Evolutionary conservation across 805 yeast species (phyloP).

Genomic region (Metschnikowia continentalis): DNA sequence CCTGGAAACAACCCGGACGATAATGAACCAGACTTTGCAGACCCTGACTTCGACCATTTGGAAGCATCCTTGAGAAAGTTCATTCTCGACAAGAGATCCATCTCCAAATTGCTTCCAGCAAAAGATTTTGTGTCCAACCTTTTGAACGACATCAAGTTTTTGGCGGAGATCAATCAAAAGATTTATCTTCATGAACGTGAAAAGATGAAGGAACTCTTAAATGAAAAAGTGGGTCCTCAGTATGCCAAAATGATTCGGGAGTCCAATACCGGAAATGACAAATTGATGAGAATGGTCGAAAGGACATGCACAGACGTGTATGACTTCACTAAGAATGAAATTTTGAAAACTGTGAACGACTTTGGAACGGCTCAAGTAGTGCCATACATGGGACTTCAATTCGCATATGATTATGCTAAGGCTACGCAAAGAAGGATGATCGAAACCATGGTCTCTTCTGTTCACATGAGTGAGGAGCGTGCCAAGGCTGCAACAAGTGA

Average conservation of each 20-base stretch:
- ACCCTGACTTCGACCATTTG: slow-evolving; percentile 74
- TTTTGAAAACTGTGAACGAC: slow-evolving; percentile 48
- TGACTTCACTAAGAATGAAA: slow-evolving; percentile 51
- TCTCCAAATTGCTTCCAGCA: slow-evolving; percentile 89
- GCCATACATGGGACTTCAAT: slow-evolving; percentile 58
- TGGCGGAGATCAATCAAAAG: slow-evolving; percentile 62
- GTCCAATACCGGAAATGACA: slow-evolving; percentile 53
- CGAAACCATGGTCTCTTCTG: slow-evolving; percentile 59
- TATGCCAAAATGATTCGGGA: slow-evolving; percentile 51
- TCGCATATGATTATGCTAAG: slow-evolving; percentile 63
- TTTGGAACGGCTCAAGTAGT: slow-evolving; percentile 52
- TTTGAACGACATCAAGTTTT: slow-evolving; percentile 55
- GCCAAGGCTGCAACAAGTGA: slow-evolving; percentile 60
- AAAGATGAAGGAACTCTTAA: slow-evolving; percentile 45
- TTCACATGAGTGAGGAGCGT: slow-evolving; percentile 58
- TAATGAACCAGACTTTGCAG: slow-evolving; percentile 26
- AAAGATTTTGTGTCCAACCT: slow-evolving; percentile 77
- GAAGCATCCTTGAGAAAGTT: slow-evolving; percentile 84
- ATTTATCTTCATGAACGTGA: slow-evolving; percentile 48
- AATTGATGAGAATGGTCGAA: slow-evolving; percentile 63
- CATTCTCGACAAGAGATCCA: slow-evolving; percentile 80
- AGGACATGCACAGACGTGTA: slow-evolving; percentile 53
- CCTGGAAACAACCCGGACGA: slow-evolving; percentile 27
- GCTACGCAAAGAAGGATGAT: slow-evolving; percentile 67
- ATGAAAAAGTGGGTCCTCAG: slow-evolving; percentile 53